Conservation (phyloP, 2,329 filamentous ascomycete species). For the Venturia pyrina region DNA sequence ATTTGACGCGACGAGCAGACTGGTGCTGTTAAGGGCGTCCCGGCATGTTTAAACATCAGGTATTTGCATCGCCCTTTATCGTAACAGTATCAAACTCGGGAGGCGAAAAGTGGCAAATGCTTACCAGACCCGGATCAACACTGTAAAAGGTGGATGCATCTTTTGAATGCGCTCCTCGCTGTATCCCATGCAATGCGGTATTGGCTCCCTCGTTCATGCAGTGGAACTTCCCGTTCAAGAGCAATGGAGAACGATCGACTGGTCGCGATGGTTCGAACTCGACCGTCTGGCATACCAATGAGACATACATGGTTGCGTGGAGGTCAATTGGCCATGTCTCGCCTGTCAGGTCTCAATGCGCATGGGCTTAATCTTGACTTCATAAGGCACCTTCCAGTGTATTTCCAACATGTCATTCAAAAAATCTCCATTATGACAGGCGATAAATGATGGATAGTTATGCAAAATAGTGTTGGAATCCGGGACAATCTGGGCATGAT, state of each 20-base stretch:
- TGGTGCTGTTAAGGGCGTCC: too few relatives aligned
- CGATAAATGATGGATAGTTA: too few relatives aligned
- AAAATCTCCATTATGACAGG: too few relatives aligned
- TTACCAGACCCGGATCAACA: too few relatives aligned
- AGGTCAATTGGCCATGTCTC: not conserved
- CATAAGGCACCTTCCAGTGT: not conserved
- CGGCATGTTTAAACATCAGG: not conserved
- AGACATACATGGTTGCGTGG: not conserved
- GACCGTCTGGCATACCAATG: not conserved
- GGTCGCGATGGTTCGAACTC: not conserved
- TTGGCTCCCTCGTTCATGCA: not conserved
- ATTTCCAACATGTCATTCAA: too few relatives aligned
- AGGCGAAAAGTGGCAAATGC: too few relatives aligned
- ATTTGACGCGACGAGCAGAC: not conserved
- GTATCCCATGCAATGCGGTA: not conserved
- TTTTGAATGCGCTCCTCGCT: too few relatives aligned
- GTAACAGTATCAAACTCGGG: too few relatives aligned
- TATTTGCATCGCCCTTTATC: not conserved
- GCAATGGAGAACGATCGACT: not conserved
- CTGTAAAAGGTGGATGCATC: too few relatives aligned
- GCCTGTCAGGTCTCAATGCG: not conserved
- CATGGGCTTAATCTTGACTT: not conserved
- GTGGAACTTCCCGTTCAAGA: not conserved
- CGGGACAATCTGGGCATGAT: too few relatives aligned
- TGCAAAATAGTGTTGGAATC: too few relatives aligned